Evolutionary conservation across 768 basidiomycete species (phyloP).

Genomic region (Boletus rubescentipes): DNA sequence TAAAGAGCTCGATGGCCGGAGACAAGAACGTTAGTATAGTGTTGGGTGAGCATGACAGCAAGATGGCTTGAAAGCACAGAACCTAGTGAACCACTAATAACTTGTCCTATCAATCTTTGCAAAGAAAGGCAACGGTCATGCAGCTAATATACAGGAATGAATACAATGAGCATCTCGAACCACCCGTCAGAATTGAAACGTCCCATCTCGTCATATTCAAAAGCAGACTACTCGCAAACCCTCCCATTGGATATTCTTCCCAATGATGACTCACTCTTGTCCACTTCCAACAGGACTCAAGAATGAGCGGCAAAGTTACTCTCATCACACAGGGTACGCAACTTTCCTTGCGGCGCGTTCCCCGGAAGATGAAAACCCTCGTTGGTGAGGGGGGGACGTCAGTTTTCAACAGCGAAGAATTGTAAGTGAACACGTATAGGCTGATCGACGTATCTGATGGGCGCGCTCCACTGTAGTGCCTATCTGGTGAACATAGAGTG

Average conservation of each 20-base stretch:
- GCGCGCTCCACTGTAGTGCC: constrained; percentile 28
- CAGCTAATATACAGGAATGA: neutral
- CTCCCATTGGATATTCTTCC: neutral
- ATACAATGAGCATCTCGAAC: neutral
- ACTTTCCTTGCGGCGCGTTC: constrained; percentile 24
- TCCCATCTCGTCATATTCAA: constrained; percentile 8
- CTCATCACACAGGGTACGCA: constrained; percentile 24
- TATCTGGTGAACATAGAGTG: constrained; percentile 41
- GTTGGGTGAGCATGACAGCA: constrained; percentile 7
- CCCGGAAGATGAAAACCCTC: constrained; percentile 16
- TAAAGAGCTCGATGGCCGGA: constrained; percentile 55
- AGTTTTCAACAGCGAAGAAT: constrained; percentile 33
- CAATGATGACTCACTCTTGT: neutral
- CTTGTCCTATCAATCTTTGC: neutral
- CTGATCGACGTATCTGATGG: neutral
- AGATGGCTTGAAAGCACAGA: neutral
- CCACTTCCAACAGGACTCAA: neutral
- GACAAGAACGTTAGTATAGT: constrained; percentile 27
- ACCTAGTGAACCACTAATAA: neutral
- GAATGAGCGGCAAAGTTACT: constrained; percentile 15
- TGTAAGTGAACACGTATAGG: constrained; percentile 26
- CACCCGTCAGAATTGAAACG: constrained; percentile 11
- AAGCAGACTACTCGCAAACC: constrained; percentile 5
- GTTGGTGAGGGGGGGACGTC: constrained; percentile 21
- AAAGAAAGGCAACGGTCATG: neutral